Evolutionary conservation across 441 rosid species (phyloP).

Genomic region (Bocquillonia castaneifolia): DNA sequence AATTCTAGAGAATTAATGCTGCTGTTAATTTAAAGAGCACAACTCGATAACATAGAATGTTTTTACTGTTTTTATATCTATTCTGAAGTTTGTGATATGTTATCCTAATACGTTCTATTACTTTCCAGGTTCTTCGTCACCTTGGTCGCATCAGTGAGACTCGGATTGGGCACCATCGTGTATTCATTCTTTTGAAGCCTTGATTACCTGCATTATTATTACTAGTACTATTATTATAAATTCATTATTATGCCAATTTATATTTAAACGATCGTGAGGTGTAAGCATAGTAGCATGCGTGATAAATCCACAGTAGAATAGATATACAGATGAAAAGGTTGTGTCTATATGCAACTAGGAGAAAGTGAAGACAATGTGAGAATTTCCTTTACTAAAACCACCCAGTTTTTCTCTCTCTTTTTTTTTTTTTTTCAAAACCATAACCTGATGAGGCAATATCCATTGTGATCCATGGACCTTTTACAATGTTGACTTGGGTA

Average conservation of each 20-base stretch:
- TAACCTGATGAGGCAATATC: too few species aligned
- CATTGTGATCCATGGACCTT: too few species aligned
- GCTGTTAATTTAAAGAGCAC: neutral
- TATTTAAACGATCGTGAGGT: neutral
- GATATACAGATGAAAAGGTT: neutral
- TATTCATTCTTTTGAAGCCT: conserved; percentile 65
- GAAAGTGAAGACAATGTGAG: too few species aligned
- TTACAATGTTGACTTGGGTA: too few species aligned
- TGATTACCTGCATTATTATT: conserved; percentile 24
- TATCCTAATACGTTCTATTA: conserved; percentile 11
- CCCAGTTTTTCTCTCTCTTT: too few species aligned
- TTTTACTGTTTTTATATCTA: neutral
- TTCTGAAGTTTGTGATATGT: neutral
- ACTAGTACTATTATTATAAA: neutral
- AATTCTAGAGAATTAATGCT: too few species aligned
- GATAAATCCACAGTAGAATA: neutral
- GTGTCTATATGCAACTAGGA: neutral
- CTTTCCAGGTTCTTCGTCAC: conserved; percentile 76
- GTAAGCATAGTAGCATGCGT: neutral
- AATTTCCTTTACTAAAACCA: too few species aligned
- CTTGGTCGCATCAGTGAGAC: conserved; percentile 84
- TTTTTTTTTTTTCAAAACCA: too few species aligned
- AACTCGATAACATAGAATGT: too few species aligned
- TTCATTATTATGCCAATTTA: too few species aligned
- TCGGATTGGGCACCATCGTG: conserved; percentile 68